These are phyloP conservation scores for Phalaenopsis aphrodite DNA, from an alignment of 106 monocot species.

Conservation along the genomic window DNA sequence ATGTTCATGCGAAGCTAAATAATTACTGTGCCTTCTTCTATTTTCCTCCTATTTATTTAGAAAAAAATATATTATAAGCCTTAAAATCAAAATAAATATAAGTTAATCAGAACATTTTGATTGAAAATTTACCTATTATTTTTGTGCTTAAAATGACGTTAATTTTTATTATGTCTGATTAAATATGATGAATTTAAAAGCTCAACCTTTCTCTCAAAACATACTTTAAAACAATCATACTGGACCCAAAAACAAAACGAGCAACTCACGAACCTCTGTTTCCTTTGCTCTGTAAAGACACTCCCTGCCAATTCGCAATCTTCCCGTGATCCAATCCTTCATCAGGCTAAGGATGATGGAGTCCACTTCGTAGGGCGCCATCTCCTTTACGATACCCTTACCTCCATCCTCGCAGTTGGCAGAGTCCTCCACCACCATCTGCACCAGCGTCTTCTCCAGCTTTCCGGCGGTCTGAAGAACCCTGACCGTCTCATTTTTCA, in stretches of 20 bases:
- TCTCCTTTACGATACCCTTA: constrained; percentile 27
- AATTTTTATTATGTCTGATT: too few relatives aligned
- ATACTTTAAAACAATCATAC: too few relatives aligned
- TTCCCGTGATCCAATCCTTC: constrained; percentile 29
- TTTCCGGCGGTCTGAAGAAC: constrained; percentile 29
- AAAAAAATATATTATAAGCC: background rate
- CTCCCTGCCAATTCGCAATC: constrained; percentile 25
- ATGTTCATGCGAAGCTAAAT: too few relatives aligned
- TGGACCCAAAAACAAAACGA: background rate
- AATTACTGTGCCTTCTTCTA: too few relatives aligned
- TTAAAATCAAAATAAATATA: too few relatives aligned
- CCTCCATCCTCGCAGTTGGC: constrained; percentile 25
- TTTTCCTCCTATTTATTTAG: too few relatives aligned
- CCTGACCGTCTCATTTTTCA: constrained; percentile 17
- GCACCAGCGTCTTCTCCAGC: constrained; percentile 31
- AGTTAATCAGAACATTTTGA: too few relatives aligned
- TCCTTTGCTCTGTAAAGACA: constrained; percentile 27
- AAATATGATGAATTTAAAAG: too few relatives aligned
- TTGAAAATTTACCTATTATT: too few relatives aligned
- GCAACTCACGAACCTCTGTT: constrained; percentile 25
- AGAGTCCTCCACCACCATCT: constrained; percentile 35
- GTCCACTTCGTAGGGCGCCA: constrained; percentile 33
- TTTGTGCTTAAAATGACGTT: too few relatives aligned
- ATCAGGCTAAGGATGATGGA: constrained; percentile 19
- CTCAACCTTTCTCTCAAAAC: too few relatives aligned